These are phyloP conservation scores for Trypethelium eluteriae DNA, from an alignment of 495 filamentous ascomycete species.

Conservation along the genomic window DNA sequence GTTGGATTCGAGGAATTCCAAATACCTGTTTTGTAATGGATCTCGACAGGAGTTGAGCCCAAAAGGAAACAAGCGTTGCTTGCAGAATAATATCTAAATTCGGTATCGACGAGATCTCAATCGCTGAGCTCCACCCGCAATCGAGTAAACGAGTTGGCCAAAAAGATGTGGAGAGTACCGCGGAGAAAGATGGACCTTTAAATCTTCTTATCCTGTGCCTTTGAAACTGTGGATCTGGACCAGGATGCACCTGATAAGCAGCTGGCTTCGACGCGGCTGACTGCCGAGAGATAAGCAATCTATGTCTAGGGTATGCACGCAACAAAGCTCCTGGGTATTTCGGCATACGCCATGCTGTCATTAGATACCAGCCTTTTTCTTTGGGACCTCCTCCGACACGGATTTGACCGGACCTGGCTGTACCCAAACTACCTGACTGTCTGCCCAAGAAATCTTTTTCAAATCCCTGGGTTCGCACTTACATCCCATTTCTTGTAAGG, in stretches of 20 bases:
- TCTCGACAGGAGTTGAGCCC: neutral
- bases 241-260: conserved; percentile 3
- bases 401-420: no score
- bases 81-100: neutral
- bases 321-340: no score
- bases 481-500: no score
- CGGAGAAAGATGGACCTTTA: neutral
- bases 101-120: neutral
- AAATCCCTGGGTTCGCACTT: no score
- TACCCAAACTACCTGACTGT: no score
- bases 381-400: no score
- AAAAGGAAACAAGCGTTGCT: neutral
- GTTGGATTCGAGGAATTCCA: neutral
- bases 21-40: neutral
- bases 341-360: no score
- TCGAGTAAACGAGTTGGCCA: neutral
- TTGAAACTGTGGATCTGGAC: neutral
- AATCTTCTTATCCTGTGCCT: neutral
- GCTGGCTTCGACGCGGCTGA: neutral
- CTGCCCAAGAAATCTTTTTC: no score
- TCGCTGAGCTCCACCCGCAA: neutral
- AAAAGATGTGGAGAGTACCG: neutral
- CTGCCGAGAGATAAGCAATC: conserved; percentile 1
- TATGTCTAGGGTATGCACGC: no score
- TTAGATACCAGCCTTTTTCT: no score